Evolutionary conservation across 768 basidiomycete genomes (phyloP).

Genomic region (Boletus rufocinnamomeus): DNA sequence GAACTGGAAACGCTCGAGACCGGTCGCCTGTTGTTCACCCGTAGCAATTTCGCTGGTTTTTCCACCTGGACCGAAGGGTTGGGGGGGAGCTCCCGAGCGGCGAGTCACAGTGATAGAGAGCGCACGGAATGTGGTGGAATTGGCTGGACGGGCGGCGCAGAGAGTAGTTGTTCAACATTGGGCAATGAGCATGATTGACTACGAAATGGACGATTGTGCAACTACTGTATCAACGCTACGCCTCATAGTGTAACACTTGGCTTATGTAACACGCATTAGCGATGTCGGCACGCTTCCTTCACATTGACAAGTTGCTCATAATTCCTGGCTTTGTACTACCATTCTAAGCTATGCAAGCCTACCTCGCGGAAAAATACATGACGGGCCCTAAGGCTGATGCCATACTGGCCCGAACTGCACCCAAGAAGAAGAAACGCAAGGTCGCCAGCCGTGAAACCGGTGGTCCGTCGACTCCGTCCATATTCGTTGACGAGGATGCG

Average conservation of each 20-base stretch:
- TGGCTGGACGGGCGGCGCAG: slow-evolving; percentile 26
- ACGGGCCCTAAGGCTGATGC: slow-evolving; percentile 95
- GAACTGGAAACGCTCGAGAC: slow-evolving; percentile 94
- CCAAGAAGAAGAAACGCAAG: slow-evolving; percentile 71
- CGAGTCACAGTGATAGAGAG: slow-evolving; percentile 60
- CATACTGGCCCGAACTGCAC: slow-evolving; percentile 68
- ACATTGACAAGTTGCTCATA: neutral
- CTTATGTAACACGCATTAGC: slow-evolving; percentile 4
- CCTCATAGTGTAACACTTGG: too few species aligned
- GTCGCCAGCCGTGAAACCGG: slow-evolving; percentile 30
- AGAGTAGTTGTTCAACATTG: slow-evolving; percentile 26
- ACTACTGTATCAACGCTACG: too few species aligned
- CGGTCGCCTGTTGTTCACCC: slow-evolving; percentile 89
- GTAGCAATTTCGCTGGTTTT: slow-evolving; percentile 77
- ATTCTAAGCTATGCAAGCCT: slow-evolving; percentile 59
- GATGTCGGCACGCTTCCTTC: neutral
- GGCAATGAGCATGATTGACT: slow-evolving; percentile 32
- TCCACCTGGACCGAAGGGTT: slow-evolving; percentile 70
- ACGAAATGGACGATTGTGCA: slow-evolving; percentile 22
- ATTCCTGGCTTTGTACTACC: neutral
- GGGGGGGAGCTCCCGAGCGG: slow-evolving; percentile 59
- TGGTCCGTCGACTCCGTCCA: slow-evolving; percentile 33
- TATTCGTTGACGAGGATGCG: slow-evolving; percentile 69
- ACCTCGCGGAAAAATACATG: slow-evolving; percentile 93
- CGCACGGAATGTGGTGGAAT: slow-evolving; percentile 44